Evolutionary conservation across 2,329 filamentous ascomycete genomes (phyloP), one percentile per base, ranked within the genome.

Genomic region (Penicillium sp.): DNA sequence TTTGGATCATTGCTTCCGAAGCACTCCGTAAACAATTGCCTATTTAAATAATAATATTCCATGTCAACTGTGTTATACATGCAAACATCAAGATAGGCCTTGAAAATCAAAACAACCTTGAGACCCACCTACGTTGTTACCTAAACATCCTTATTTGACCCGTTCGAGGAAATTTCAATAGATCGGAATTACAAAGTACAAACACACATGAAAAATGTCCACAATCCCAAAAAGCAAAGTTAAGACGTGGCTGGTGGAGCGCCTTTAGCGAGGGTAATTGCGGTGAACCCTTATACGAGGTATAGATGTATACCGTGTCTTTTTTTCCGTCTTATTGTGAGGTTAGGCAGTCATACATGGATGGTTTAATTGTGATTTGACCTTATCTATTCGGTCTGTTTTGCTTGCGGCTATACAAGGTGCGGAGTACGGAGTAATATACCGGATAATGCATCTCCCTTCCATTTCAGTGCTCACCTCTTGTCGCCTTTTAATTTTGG

Each of bases 261-360:
- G 54, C 54, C 35, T 42, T 42, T 54, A 19, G 33, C 54, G 54
- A 55, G 31, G 38, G 33, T 33, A 53, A 35, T 57, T 43, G 53
- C 55, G 55, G 55, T 57, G 55, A 57, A 56, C 50, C 33, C 17
- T 17, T 31, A 31, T 25, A 31, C 31, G 29, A 33, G 12, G 25
- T 29, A 21, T 40, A 25, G 5, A 21, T 33, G 10, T 19, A 35
- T 35, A 35, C 33, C 4, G 2, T 19, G 13, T 3, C n/a, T 27
- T 50, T 50, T 2, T 50, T 2, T 15, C 17, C 27, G 45, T 35
- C 10, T 55, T 42, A 37, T 17, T n/a, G n/a, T 27, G 38, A 49
- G 21, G 19, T 55, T 50, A 55, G 53, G 53, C 45, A 55, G 46
- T 55, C 46, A 55, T 55, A 50, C 53, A 55, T 50, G 40, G 10